phyloP scores from a whole-genome alignment of 192 early-diverging fungal genomes.

The Mortierella antarctica region DNA sequence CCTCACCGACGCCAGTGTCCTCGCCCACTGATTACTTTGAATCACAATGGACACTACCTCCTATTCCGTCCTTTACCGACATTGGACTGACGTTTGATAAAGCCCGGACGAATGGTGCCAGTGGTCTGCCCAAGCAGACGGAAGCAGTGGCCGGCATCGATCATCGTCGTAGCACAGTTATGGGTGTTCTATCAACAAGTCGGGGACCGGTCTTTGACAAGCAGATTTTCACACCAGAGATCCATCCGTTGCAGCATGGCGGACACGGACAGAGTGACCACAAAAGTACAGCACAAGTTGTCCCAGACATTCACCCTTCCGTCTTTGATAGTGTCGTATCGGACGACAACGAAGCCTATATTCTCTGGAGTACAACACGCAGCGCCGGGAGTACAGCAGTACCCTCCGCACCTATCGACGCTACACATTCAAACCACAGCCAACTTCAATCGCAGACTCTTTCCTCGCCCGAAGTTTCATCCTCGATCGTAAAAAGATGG shows the following conservation, averaged over 20 bases:
- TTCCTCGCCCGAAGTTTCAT: constrained; percentile 6
- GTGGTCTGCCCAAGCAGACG: not conserved
- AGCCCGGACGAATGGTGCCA: constrained; percentile 6
- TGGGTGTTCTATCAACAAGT: not conserved
- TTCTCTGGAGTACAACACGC: constrained; percentile 31
- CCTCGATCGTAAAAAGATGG: constrained; percentile 25
- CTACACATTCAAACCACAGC: not conserved
- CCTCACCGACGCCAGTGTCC: constrained; percentile 9
- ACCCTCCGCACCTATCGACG: not conserved
- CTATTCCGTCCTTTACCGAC: constrained; percentile 41
- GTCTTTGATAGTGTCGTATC: constrained; percentile 39
- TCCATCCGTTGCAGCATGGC: not conserved
- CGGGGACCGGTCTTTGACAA: not conserved
- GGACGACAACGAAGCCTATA: constrained; percentile 39
- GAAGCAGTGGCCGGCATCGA: not conserved
- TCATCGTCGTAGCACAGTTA: not conserved
- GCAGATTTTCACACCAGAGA: not conserved
- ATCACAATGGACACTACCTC: constrained; percentile 30
- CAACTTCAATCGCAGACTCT: not conserved
- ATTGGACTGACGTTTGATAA: constrained; percentile 38
- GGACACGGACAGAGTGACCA: too few species aligned
- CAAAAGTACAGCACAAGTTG: not conserved
- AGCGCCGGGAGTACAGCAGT: not conserved
- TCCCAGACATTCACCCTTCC: constrained; percentile 16
- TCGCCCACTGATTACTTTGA: constrained; percentile 21